Evolutionary conservation across 495 filamentous ascomycete species (phyloP).

Genomic region (Neurospora sp.): DNA sequence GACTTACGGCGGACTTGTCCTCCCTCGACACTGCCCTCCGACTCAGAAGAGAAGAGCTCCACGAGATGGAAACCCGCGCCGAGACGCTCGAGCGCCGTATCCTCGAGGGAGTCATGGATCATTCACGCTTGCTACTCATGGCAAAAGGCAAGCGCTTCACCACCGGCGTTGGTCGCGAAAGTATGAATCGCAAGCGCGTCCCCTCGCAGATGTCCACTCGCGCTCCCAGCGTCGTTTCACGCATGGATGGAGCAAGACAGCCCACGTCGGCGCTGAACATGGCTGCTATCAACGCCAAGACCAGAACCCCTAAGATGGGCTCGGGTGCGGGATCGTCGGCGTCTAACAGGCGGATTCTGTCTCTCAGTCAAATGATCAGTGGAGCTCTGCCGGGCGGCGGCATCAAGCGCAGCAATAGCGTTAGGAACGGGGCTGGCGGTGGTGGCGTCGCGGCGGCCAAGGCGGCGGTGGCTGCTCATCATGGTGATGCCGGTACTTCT

Average conservation of each 20-base stretch:
- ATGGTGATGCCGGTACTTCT: not conserved
- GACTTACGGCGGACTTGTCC: constrained; percentile 72
- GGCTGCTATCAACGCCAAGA: constrained; percentile 15
- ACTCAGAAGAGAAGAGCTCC: constrained; percentile 81
- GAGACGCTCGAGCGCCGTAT: constrained; percentile 85
- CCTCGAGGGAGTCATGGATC: constrained; percentile 88
- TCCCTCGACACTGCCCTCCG: constrained; percentile 79
- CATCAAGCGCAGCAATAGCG: constrained; percentile 50
- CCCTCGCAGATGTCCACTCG: constrained; percentile 2
- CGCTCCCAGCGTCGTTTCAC: not conserved
- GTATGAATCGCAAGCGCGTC: constrained; percentile 67
- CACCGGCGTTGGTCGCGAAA: constrained; percentile 13
- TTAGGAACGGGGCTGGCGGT: constrained; percentile 57
- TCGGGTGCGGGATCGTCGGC: constrained; percentile 11
- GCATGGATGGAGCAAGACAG: constrained; percentile 14
- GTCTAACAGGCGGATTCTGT: constrained; percentile 64
- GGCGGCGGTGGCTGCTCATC: not conserved
- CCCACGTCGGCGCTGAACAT: constrained; percentile 32
- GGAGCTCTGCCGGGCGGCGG: constrained; percentile 51
- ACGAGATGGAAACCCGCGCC: constrained; percentile 77
- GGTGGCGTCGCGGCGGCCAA: constrained; percentile 19
- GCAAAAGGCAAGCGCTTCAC: constrained; percentile 35
- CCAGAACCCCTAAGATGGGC: not conserved
- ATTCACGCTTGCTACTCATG: constrained; percentile 76
- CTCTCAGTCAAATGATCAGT: constrained; percentile 74